These are phyloP conservation scores for Psidium friedrichsthalianum DNA, from an alignment of 345 rosid genomes.

Conservation along the genomic window DNA sequence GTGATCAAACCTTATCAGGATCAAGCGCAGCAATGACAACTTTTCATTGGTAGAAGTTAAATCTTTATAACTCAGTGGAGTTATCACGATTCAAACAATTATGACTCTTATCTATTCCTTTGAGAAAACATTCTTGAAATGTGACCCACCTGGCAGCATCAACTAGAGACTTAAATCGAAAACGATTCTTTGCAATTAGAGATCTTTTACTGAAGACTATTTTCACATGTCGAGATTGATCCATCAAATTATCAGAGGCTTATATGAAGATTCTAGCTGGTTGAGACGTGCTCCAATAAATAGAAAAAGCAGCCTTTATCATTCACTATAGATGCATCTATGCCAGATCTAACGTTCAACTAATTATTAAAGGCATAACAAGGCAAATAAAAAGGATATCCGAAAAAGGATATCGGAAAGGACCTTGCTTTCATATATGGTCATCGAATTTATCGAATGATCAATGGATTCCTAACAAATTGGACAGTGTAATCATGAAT, in stretches of 20 bases:
- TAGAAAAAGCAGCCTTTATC: neutral
- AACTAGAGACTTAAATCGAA: neutral
- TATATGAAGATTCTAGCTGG: neutral
- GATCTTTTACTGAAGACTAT: neutral
- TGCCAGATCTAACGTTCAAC: neutral
- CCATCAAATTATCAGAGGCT: neutral
- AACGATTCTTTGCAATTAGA: neutral
- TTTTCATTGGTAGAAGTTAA: neutral
- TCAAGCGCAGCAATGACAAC: neutral
- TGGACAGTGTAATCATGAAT: neutral
- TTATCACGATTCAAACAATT: neutral
- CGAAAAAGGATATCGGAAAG: neutral
- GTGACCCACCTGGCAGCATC: neutral
- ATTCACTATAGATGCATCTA: neutral
- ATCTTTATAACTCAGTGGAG: neutral
- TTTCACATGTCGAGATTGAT: neutral
- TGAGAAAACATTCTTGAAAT: neutral
- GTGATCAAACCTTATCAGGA: neutral
- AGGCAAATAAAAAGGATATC: neutral
- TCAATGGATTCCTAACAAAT: neutral
- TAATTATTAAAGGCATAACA: neutral
- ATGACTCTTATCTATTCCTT: neutral
- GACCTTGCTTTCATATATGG: neutral
- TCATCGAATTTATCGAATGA: neutral
- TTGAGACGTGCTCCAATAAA: neutral